phyloP scores from a whole-genome alignment of 2,329 filamentous ascomycete species.

The Ascochyta viciae-villosae region DNA sequence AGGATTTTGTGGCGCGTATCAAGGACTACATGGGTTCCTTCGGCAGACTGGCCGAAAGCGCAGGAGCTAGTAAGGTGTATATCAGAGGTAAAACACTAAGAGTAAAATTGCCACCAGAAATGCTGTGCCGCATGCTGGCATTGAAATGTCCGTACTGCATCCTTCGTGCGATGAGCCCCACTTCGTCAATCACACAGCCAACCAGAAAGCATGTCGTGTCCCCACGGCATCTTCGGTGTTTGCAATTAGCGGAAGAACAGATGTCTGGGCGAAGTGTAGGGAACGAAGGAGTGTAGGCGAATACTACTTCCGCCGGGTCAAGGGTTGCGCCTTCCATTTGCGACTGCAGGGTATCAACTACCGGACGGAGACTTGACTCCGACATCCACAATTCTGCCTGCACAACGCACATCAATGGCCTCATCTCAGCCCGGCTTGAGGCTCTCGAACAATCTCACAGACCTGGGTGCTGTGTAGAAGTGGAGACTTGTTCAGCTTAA shows the following conservation, averaged over 20 bases:
- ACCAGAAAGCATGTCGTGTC: neutral
- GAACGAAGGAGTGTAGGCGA: neutral
- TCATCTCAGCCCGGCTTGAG: neutral
- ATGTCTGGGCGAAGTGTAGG: neutral
- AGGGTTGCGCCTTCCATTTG: neutral
- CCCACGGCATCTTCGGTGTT: neutral
- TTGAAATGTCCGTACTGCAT: neutral
- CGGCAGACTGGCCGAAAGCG: too few relatives aligned
- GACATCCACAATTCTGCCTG: neutral
- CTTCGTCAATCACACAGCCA: neutral
- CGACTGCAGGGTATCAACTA: neutral
- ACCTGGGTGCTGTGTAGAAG: neutral
- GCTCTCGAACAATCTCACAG: neutral
- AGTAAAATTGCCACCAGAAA: too few relatives aligned
- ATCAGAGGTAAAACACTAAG: too few relatives aligned
- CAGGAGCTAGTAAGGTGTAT: too few relatives aligned
- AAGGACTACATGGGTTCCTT: too few relatives aligned
- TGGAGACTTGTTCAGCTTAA: neutral
- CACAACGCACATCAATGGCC: neutral
- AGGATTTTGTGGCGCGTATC: too few relatives aligned
- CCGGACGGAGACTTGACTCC: neutral
- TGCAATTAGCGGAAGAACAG: neutral
- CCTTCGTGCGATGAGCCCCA: neutral
- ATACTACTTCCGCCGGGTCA: neutral
- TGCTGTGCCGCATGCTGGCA: too few relatives aligned